Base-by-base conservation (phyloP, 306 rosid species). In the Ormosia emarginata region DNA sequence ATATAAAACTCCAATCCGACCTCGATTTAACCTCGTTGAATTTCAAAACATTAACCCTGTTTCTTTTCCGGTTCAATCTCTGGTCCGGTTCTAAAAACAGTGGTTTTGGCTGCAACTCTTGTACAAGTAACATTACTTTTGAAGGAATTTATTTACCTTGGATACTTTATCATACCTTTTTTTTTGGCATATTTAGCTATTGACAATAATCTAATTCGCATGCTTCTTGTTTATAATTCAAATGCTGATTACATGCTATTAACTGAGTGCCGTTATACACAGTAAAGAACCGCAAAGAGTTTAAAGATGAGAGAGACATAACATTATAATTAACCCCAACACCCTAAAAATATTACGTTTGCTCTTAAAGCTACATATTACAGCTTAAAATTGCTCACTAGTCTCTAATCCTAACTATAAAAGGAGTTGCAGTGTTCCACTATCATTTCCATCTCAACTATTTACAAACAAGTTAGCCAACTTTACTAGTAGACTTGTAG, bases 331-430 rank as follows among this genome's bases (percentile, higher is more conserved):
- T 49, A 74, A 5, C 68, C 79, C 70, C 80, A 77, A 78, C 90
- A 81, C 88, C 62, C 77, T 84, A 40, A 81, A 84, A 87, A 84
- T 88, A 87, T 84, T 81, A 18, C 84, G 88, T 56, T 84, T 69
- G 74, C 58, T 58, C 6, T 18, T 53, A 78, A 84, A 87, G 86
- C 86, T 81, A 32, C 88, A 73, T 36, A 32, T 67, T 73, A 78
- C 78, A 74, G 74, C 75, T 78, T 68, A 78, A 52, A 44, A 67
- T 81, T 65, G 67, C 86, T 77, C 79, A 62, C 58, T 58, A 33
- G 53, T 77, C 77, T 67, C 53, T 67, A 68, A 74, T 79, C 49
- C n/a, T 47, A 41, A 47, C 69, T 84, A 87, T 87, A 84, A 78
- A 81, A 77, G 4, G 49, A 55, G 41, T 39, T 41, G 7, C 30